Percentiles rank a stretch among this genome's conserved stretches.
phyloP scores from a whole-genome alignment of 352 stramenopile species.

The Elongisporangium undulatum region DNA sequence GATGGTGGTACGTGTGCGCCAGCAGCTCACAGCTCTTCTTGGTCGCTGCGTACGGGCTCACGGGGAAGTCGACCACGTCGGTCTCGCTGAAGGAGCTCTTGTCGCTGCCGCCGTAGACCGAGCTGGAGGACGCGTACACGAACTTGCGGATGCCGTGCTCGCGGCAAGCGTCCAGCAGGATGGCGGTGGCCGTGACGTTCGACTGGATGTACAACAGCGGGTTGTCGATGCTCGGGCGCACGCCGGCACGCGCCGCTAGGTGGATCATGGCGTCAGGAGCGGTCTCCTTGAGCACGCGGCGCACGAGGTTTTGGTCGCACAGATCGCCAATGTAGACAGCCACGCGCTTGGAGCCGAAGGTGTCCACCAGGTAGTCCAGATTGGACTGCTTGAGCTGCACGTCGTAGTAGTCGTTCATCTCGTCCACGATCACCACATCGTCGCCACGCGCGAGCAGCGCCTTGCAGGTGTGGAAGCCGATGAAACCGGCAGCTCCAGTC shows the following conservation, averaged over 20 bases:
- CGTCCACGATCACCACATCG: conserved; percentile 95
- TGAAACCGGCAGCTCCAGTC: conserved; percentile 96
- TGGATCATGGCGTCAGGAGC: conserved; percentile 89
- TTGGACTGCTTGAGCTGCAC: conserved; percentile 96
- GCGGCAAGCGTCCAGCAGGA: conserved; percentile 90
- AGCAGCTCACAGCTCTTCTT: conserved; percentile 98
- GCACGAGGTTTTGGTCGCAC: conserved; percentile 91
- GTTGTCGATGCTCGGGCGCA: conserved; percentile 97
- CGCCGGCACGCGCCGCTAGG: conserved; percentile 94
- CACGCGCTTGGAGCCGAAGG: conserved; percentile 52
- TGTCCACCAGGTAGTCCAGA: conserved; percentile 75
- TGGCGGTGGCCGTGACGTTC: conserved; percentile 94
- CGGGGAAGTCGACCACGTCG: conserved; percentile 91
- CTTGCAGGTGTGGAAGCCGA: conserved; percentile 94
- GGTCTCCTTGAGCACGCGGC: conserved; percentile 85
- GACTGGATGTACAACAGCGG: conserved; percentile 97
- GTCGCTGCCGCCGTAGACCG: conserved; percentile 93
- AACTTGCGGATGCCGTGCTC: conserved; percentile 92
- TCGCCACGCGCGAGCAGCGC: conserved; percentile 83
- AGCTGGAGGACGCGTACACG: conserved; percentile 95
- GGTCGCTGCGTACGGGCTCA: conserved; percentile 95
- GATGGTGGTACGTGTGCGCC: conserved; percentile 96
- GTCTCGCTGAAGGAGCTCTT: conserved; percentile 90
- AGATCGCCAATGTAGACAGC: conserved; percentile 90
- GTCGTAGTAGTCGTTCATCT: conserved; percentile 99